phyloP scores from a whole-genome alignment of 2,329 filamentous ascomycete genomes.

The Macroventuria anomochaeta region DNA sequence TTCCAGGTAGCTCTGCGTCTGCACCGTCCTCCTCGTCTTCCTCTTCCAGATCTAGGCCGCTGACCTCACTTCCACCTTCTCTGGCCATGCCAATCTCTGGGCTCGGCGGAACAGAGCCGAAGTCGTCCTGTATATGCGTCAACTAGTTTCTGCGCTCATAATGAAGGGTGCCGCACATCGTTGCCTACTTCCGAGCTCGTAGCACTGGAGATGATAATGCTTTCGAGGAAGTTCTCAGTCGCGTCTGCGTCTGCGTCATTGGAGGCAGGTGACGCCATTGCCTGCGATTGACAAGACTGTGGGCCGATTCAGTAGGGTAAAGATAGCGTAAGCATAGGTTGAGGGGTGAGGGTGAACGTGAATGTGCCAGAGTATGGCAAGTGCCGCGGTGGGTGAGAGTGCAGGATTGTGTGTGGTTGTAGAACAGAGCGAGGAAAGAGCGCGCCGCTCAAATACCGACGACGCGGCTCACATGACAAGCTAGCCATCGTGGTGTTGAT shows the following conservation, averaged over 20 bases:
- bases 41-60: not conserved
- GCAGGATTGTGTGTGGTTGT: not conserved
- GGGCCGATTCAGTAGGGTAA: not conserved
- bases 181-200: not conserved
- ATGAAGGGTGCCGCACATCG: not conserved
- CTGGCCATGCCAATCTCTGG: constrained; percentile 8
- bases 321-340: not conserved
- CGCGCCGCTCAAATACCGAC: not conserved
- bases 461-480: not conserved
- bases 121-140: not conserved
- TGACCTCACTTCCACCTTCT: not conserved
- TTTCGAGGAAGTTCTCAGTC: not conserved
- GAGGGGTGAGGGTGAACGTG: constrained; percentile 1
- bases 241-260: not conserved
- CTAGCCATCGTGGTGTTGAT: too few relatives aligned
- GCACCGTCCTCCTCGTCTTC: not conserved
- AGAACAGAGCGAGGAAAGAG: not conserved
- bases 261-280: constrained; percentile 1
- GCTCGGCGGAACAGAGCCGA: not conserved
- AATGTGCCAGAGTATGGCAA: not conserved
- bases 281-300: not conserved
- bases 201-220: not conserved
- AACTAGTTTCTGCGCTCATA: not conserved
- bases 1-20: not conserved
- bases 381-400: not conserved